These are phyloP conservation scores for Globisporangium nodosum DNA, from an alignment of 352 stramenopile species.

Conservation along the genomic window DNA sequence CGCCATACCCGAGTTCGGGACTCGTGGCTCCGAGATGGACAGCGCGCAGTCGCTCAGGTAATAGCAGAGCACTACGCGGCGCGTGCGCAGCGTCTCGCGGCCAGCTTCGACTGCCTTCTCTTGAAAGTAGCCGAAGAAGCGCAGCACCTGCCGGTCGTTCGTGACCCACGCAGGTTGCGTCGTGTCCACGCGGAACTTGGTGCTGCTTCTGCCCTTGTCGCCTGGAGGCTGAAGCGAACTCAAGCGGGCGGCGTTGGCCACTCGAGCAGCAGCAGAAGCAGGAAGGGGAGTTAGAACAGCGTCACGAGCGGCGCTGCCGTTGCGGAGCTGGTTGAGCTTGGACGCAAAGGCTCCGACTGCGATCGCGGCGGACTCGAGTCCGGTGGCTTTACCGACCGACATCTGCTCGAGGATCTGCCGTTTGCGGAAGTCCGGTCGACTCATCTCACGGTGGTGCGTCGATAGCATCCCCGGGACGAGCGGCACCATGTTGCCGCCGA, in stretches of 20 bases:
- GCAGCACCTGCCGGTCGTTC: conserved; percentile 77
- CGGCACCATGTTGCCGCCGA: conserved; percentile 14
- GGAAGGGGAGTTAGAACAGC: neutral
- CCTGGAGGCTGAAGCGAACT: neutral
- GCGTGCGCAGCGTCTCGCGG: conserved; percentile 22
- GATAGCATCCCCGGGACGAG: conserved; percentile 57
- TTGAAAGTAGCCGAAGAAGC: conserved; percentile 89
- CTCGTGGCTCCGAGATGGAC: conserved; percentile 81
- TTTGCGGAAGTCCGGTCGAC: conserved; percentile 47
- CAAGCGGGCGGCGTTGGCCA: neutral
- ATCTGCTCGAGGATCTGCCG: conserved; percentile 63
- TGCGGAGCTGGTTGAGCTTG: conserved; percentile 14
- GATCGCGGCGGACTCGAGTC: conserved; percentile 1
- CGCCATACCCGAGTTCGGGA: conserved; percentile 82
- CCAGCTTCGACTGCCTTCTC: conserved; percentile 45
- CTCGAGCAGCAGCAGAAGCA: neutral
- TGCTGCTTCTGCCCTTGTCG: conserved; percentile 15
- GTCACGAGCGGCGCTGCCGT: neutral
- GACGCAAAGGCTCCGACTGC: conserved; percentile 3
- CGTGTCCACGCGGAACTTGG: conserved; percentile 40
- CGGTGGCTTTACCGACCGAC: conserved; percentile 34
- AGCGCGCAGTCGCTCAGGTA: conserved; percentile 82
- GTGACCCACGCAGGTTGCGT: conserved; percentile 62
- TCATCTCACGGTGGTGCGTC: conserved; percentile 37
- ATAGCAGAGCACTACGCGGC: conserved; percentile 74